Evolutionary conservation across 352 stramenopile genomes (phyloP).

Genomic region (Phytophthora citrophthora): DNA sequence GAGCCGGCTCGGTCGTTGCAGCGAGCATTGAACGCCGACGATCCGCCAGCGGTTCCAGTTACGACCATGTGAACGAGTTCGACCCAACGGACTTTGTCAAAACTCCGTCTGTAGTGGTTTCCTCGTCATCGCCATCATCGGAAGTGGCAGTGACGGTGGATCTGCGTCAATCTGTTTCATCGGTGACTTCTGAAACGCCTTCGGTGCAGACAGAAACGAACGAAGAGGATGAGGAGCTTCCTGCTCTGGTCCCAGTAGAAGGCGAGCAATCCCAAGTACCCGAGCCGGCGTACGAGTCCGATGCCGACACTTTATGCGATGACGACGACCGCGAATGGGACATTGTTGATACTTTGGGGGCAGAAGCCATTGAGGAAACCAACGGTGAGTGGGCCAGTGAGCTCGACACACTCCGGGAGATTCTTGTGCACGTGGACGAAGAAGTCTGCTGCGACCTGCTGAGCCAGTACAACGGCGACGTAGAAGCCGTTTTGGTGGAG

Average conservation of each 20-base stretch:
- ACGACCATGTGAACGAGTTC: slow-evolving; percentile 16
- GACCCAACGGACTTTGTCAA: slow-evolving; percentile 34
- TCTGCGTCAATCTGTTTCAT: slow-evolving; percentile 31
- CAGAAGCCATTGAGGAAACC: slow-evolving; percentile 36
- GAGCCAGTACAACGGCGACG: slow-evolving; percentile 57
- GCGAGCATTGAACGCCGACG: slow-evolving; percentile 64
- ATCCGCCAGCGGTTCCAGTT: slow-evolving; percentile 34
- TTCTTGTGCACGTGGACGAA: slow-evolving; percentile 60
- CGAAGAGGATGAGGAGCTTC: slow-evolving; percentile 28
- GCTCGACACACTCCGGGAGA: slow-evolving; percentile 52
- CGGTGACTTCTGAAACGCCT: slow-evolving; percentile 1
- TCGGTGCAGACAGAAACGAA: slow-evolving; percentile 3
- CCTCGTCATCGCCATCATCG: slow-evolving; percentile 23
- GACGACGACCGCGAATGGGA: slow-evolving; percentile 63
- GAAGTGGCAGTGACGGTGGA: slow-evolving; percentile 39
- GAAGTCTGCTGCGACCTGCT: slow-evolving; percentile 56
- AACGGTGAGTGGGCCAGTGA: slow-evolving; percentile 47
- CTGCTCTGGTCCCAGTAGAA: slow-evolving; percentile 17
- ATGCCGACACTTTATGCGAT: slow-evolving; percentile 71
- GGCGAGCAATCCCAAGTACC: slow-evolving; percentile 19
- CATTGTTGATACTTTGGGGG: slow-evolving; percentile 35
- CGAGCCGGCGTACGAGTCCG: slow-evolving; percentile 51
- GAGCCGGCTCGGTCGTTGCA: slow-evolving; percentile 46
- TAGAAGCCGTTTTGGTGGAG: slow-evolving; percentile 65
- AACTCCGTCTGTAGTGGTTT: slow-evolving; percentile 13